Evolutionary conservation across 148 eudicot genomes (phyloP), one percentile per base, ranked within the genome.

Genomic region (Diospyros lotus): DNA sequence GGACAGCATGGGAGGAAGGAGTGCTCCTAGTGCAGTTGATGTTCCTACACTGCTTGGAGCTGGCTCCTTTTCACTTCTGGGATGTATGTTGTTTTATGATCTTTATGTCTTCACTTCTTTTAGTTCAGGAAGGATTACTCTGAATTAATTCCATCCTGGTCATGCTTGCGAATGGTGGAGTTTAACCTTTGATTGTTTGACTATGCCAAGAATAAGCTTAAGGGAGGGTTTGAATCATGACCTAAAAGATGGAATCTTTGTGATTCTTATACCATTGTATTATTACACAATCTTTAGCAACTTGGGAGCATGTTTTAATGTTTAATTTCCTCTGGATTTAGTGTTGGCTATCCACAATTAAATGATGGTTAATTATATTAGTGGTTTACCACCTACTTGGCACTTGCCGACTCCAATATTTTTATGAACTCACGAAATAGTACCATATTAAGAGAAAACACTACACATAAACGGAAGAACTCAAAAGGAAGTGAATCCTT

Each of bases 41-140:
- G 96, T 89, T 79, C 93, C 99, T 68, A 93, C 99, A 63, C 83
- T 96, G 81, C 86, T 96, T 75, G 98, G 99, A 77, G 87, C 84
- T 75, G 97, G 91, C 72, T 80, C 91, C 77, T 96, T 93, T 82
- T 89, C 99, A 63, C 91, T 96, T 83, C 87, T 96, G 78, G 78
- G 85, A 62, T 77, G 98, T 89, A 89, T 71, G 90, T 77, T 17
- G 28, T 51, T 72, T 74, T 64, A 71, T 75, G 55, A 75, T 51
- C 74, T 79, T 7, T 69, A 66, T 69, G 66, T 43, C 39, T 68
- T 68, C 51, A 39, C 48, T 13, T 17, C 1, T 64, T 41, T 42
- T 1, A 13, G 17, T 52, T 68, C 41, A 17, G 15, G 50, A 9
- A 64, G 39, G 54, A 15, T 48, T 11, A 17, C 9, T 58, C 58